These are phyloP conservation scores for Noccaea caerulescens DNA, from an alignment of 345 rosid species.

Conservation along the genomic window DNA sequence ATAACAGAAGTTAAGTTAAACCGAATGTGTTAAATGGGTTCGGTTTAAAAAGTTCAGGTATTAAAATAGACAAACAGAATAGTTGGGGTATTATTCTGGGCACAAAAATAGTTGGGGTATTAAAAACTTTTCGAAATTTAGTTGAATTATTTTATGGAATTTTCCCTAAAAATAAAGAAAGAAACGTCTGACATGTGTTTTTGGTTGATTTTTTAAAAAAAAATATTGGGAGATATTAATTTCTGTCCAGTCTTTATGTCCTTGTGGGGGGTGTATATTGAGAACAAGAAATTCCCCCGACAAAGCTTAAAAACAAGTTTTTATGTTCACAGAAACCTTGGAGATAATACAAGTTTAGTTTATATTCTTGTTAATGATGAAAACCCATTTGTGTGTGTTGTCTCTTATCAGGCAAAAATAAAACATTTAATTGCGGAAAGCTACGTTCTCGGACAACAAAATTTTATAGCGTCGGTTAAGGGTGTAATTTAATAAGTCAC, in stretches of 20 bases:
- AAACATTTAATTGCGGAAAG: background rate
- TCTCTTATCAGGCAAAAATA: background rate
- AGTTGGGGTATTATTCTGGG: too few species aligned
- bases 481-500: too few species aligned
- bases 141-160: too few species aligned
- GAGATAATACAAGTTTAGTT: slow-evolving; percentile 14
- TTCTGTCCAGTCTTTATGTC: background rate
- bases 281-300: background rate
- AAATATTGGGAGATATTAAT: background rate
- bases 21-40: too few species aligned
- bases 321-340: slow-evolving; percentile 22
- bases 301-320: background rate
- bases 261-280: background rate
- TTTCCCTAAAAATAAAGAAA: too few species aligned
- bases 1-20: too few species aligned
- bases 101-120: too few species aligned
- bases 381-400: background rate
- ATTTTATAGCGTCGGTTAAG: background rate
- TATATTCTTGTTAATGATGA: background rate
- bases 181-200: too few species aligned
- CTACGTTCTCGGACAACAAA: slow-evolving; percentile 7
- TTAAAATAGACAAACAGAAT: too few species aligned
- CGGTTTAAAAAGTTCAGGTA: too few species aligned
- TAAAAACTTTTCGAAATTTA: too few species aligned
- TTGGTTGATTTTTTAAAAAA: too few species aligned